Base-by-base conservation (phyloP, 345 rosid genomes). In the Pugionium cornutum region DNA sequence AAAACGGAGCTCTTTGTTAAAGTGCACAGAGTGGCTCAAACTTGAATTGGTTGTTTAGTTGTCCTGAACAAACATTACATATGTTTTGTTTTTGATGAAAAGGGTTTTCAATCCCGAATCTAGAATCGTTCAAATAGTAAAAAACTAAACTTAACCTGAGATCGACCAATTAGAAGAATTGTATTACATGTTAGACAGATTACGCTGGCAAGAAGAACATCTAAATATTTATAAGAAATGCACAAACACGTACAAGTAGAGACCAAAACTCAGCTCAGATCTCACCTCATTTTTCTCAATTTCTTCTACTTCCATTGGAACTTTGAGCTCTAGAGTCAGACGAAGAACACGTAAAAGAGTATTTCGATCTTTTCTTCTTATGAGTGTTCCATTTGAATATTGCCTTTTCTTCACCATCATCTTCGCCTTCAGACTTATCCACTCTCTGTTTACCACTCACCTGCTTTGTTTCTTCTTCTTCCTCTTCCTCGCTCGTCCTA, bases 351-450 rank as follows among this genome's bases (percentile, higher is more conserved):
- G 77, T 88, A 29, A 81, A 41, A 6, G 67, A 70, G 76, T 85
- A 85, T 62, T 83, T 90, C 27, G 99, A 90, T 76, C 97, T 82
- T 83, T 85, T 94, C 89, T 85, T 90, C 78, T 83, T 87, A 69
- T 86, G 69, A 34, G 91, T 78, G 69, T 80, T 90, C 99, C 99
- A 94, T 37, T 88, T 75, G 43, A 88, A 60, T 44, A 84, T 53
- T 45, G 74, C 74, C 43, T 77, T 81, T 3, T 77, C 77, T 84
- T 78, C 81, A 5, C 27, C 61, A 56, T 60, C 72, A 43, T 66
- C 76, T 10, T 62, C 67, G 44, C 64, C 68, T 47, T 81, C 86
- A 52, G 79, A 61, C 64, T 80, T 84, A 67, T 81, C 83, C 1
- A 66, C 63, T 49, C 73, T 73, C 60, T 53, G 84, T 64, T 77